These are phyloP conservation scores for Rhizopus delemar DNA, from an alignment of 371 early-diverging fungal genomes.

Conservation along the genomic window DNA sequence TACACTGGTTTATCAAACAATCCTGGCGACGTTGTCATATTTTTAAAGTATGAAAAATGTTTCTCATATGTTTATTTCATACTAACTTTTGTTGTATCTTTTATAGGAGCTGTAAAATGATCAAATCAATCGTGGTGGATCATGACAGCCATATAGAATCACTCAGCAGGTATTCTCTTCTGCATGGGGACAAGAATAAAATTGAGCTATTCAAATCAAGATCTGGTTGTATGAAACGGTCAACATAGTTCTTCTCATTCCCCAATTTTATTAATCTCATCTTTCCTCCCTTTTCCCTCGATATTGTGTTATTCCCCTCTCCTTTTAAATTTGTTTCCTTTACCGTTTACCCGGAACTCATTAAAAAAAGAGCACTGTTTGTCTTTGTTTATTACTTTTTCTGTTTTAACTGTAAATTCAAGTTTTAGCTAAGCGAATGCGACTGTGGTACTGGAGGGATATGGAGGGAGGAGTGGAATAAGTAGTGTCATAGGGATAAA, in stretches of 20 bases:
- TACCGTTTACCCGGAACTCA: conserved; percentile 14
- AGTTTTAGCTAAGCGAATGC: conserved; percentile 15
- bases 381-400: conserved; percentile 12
- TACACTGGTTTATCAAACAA: conserved; percentile 14
- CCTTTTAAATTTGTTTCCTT: conserved; percentile 13
- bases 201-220: conserved; percentile 14
- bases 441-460: conserved; percentile 10
- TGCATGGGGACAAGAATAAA: conserved; percentile 16
- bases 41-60: background rate
- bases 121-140: conserved; percentile 4
- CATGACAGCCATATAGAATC: conserved; percentile 8
- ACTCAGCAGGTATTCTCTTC: conserved; percentile 7
- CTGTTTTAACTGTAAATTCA: conserved; percentile 16
- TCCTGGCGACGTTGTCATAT: conserved; percentile 5
- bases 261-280: conserved; percentile 12
- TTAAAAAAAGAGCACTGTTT: conserved; percentile 17
- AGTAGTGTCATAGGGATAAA: conserved; percentile 13
- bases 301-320: conserved; percentile 12
- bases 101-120: no score
- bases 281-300: conserved; percentile 12
- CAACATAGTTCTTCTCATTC: conserved; percentile 14
- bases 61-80: conserved; percentile 12
- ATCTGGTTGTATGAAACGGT: conserved; percentile 17
- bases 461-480: conserved; percentile 9
- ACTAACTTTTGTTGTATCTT: background rate